These are phyloP conservation scores for Podaxis rugospora DNA, from an alignment of 768 basidiomycete species.

Conservation along the genomic window DNA sequence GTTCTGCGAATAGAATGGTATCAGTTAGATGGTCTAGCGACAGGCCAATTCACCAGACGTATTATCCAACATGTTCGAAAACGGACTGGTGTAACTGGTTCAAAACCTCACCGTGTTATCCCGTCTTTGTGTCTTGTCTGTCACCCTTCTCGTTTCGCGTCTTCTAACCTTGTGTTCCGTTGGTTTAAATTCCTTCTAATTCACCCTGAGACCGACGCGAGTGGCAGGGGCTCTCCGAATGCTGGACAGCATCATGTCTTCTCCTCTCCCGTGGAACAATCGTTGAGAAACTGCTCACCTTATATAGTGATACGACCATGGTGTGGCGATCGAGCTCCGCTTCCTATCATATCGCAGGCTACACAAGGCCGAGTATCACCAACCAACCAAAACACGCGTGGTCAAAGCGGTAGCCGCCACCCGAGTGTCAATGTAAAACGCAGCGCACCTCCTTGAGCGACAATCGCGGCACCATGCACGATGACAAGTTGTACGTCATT, in stretches of 20 bases:
- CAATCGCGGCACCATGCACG: background rate
- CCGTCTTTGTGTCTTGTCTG: too few species aligned
- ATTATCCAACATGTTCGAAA: too few species aligned
- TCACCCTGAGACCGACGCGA: too few species aligned
- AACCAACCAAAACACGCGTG: background rate
- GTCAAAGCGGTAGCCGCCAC: background rate
- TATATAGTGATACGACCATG: background rate
- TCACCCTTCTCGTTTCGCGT: too few species aligned
- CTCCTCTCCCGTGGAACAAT: background rate
- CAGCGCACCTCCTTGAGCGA: background rate
- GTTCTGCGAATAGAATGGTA: too few species aligned
- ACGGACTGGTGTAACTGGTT: too few species aligned
- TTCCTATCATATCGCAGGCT: background rate
- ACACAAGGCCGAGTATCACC: background rate
- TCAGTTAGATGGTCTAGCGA: too few species aligned
- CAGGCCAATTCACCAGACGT: too few species aligned
- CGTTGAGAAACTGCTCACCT: background rate
- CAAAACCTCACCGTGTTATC: too few species aligned
- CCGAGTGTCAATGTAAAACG: background rate
- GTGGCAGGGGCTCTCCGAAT: too few species aligned
- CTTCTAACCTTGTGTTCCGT: too few species aligned
- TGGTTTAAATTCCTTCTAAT: too few species aligned
- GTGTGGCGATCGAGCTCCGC: background rate
- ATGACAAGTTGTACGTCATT: slow-evolving; percentile 8
- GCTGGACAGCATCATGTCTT: background rate